A percentile compares a stretch with the other conserved stretches of the same genome.
phyloP scores from a whole-genome alignment of 2,329 filamentous ascomycete genomes.

The Fusarium euwallaceae region DNA sequence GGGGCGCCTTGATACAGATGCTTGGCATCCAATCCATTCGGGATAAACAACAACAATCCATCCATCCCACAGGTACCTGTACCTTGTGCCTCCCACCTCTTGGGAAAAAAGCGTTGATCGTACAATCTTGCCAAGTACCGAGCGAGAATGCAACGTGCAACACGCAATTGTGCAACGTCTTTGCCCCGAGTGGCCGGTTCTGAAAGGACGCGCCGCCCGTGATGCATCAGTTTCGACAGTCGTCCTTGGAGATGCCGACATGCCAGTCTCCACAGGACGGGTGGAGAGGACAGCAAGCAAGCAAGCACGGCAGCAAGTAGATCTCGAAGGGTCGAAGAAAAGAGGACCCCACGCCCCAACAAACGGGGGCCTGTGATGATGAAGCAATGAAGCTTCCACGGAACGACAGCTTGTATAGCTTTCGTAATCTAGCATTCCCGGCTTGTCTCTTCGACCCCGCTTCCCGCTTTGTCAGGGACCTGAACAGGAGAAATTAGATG shows the following conservation, averaged over 20 bases:
- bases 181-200: constrained; percentile 24
- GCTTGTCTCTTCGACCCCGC: not conserved
- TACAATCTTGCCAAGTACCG: constrained; percentile 16
- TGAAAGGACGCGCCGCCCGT: constrained; percentile 29
- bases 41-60: constrained; percentile 37
- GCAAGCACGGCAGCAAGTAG: not conserved
- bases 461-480: constrained; percentile 4
- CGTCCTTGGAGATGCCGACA: constrained; percentile 8
- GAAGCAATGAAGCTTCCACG: not conserved
- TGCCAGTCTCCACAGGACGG: not conserved
- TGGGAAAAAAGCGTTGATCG: not conserved
- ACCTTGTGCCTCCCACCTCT: not conserved
- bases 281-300: not conserved
- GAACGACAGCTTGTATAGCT: not conserved
- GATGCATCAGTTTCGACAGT: not conserved
- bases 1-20: constrained; percentile 3
- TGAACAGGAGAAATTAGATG: constrained; percentile 9
- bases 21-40: constrained; percentile 7
- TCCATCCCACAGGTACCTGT: constrained; percentile 5
- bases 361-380: not conserved
- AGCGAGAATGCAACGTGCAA: constrained; percentile 18
- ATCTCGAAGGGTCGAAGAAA: not conserved
- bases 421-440: constrained; percentile 10
- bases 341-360: not conserved
- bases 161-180: constrained; percentile 22